phyloP scores from a whole-genome alignment of 2,329 filamentous ascomycete genomes.

The Orbilia oligospora region DNA sequence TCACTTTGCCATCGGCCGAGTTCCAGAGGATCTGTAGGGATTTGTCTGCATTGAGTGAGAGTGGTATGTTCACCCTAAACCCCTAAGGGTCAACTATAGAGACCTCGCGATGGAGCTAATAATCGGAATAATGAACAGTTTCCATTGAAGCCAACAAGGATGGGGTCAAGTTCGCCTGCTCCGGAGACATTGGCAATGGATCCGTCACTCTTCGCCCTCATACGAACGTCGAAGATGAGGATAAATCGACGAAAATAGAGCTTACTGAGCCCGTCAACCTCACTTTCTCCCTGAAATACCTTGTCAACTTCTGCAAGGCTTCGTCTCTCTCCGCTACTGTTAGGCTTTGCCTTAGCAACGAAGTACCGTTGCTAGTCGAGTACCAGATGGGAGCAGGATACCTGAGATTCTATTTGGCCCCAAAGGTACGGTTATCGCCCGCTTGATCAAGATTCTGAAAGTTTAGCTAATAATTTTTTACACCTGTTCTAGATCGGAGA shows the following conservation, averaged over 20 bases:
- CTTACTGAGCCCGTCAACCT: slow-evolving; percentile 92
- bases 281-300: slow-evolving; percentile 98
- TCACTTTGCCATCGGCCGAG: slow-evolving; percentile 88
- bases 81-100: not conserved
- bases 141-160: slow-evolving; percentile 97
- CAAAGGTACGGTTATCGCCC: slow-evolving; percentile 78
- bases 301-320: slow-evolving; percentile 99
- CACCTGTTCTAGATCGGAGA: slow-evolving; percentile 76
- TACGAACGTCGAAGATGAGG: slow-evolving; percentile 89
- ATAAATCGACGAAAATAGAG: slow-evolving; percentile 87
- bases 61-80: slow-evolving; percentile 76
- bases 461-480: slow-evolving; percentile 7
- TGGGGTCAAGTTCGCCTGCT: slow-evolving; percentile 93
- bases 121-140: slow-evolving; percentile 72
- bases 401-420: slow-evolving; percentile 96
- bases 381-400: slow-evolving; percentile 79
- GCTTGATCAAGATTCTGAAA: not conserved
- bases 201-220: slow-evolving; percentile 91
- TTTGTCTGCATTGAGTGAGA: slow-evolving; percentile 91
- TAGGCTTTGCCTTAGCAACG: slow-evolving; percentile 93
- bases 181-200: slow-evolving; percentile 95
- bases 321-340: slow-evolving; percentile 84
- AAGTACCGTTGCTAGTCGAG: slow-evolving; percentile 96
- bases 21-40: slow-evolving; percentile 97
- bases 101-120: slow-evolving; percentile 19